Evolutionary conservation across 441 rosid genomes (phyloP).

Genomic region (Croton setiger): DNA sequence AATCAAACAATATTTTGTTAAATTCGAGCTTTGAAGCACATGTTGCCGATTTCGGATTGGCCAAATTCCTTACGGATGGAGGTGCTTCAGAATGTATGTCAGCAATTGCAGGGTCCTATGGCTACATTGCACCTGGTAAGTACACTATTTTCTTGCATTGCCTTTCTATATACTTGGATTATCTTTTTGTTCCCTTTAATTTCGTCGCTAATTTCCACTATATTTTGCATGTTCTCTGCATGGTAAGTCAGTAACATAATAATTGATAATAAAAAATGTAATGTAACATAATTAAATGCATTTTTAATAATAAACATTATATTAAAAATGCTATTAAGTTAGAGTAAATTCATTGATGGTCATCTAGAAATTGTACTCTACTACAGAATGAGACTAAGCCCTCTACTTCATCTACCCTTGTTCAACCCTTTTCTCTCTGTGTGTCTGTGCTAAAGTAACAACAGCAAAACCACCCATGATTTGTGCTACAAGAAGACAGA

Average conservation of each 20-base stretch:
- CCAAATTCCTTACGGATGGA: conserved; percentile 78
- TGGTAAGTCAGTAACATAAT: too few species aligned
- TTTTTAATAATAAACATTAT: too few species aligned
- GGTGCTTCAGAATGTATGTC: conserved; percentile 98
- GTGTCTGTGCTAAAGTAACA: conserved; percentile 26
- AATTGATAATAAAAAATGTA: too few species aligned
- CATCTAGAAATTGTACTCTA: neutral
- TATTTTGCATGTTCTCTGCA: too few species aligned
- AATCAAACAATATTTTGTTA: conserved; percentile 88
- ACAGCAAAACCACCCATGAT: conserved; percentile 26
- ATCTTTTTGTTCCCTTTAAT: neutral
- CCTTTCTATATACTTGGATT: too few species aligned
- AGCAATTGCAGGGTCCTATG: conserved; percentile 96
- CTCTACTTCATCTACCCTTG: neutral
- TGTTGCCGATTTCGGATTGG: conserved; percentile 95
- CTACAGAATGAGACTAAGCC: neutral
- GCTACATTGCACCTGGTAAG: conserved; percentile 96
- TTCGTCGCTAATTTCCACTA: too few species aligned
- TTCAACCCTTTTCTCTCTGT: too few species aligned
- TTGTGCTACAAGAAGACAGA: conserved; percentile 14
- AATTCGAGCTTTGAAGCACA: conserved; percentile 90
- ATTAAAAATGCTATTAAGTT: too few species aligned
- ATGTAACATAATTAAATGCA: too few species aligned
- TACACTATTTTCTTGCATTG: neutral
- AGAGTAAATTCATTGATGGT: too few species aligned